Evolutionary conservation across 2,329 filamentous ascomycete genomes (phyloP).

Genomic region (Calonectria pseudoturangicola): DNA sequence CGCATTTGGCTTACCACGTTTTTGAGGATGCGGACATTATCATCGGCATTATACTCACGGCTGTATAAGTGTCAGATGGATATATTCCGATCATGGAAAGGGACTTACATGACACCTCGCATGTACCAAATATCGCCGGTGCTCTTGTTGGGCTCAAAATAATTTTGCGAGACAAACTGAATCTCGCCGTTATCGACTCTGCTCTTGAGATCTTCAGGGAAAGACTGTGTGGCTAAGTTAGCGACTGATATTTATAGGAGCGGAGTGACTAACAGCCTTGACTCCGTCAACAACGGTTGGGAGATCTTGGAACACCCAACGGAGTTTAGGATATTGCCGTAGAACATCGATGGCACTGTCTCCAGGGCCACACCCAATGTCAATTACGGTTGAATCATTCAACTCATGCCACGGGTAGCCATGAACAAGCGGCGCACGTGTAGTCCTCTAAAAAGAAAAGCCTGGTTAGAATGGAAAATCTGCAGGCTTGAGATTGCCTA

Average conservation of each 20-base stretch:
- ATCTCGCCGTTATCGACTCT: not conserved
- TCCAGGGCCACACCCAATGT: not conserved
- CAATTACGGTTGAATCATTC: not conserved
- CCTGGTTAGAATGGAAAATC: not conserved
- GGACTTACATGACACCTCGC: constrained; percentile 7
- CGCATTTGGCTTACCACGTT: not conserved
- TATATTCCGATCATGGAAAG: too few species aligned
- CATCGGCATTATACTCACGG: not conserved
- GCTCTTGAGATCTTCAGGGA: not conserved
- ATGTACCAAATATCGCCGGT: constrained; percentile 1
- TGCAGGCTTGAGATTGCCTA: not conserved
- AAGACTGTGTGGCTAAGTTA: not conserved
- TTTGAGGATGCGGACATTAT: not conserved
- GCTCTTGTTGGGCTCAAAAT: not conserved
- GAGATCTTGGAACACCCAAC: constrained; percentile 15
- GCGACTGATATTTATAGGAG: not conserved
- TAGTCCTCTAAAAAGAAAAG: not conserved
- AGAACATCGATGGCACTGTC: constrained; percentile 4
- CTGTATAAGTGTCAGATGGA: not conserved
- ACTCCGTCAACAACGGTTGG: not conserved
- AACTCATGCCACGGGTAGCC: constrained; percentile 10
- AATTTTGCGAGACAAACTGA: not conserved
- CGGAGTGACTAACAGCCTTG: not conserved
- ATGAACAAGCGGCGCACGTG: not conserved
- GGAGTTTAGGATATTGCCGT: not conserved